These are phyloP conservation scores for Phanerochaete sordida DNA, from an alignment of 768 basidiomycete species.

Conservation along the genomic window DNA sequence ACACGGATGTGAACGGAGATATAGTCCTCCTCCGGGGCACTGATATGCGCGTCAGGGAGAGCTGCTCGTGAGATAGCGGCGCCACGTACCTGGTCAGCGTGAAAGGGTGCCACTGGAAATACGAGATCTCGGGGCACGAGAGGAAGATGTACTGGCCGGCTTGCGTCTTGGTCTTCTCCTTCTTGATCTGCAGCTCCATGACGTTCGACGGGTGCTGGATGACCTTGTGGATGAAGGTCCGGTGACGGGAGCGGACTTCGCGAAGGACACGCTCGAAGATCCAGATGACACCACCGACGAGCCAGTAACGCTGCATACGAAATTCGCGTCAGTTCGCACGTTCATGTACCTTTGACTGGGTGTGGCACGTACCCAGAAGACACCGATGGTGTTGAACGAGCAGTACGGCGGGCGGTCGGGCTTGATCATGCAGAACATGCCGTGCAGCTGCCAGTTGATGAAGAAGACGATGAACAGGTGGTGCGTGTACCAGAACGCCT, in stretches of 20 bases:
- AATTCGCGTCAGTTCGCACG: constrained; percentile 7
- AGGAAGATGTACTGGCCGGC: constrained; percentile 95
- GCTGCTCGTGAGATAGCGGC: neutral
- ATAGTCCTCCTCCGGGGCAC: constrained; percentile 94
- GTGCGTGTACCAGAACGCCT: constrained; percentile 86
- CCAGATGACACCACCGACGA: constrained; percentile 83
- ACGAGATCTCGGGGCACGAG: constrained; percentile 86
- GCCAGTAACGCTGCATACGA: constrained; percentile 73
- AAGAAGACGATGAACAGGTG: constrained; percentile 93
- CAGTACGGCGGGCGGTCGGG: constrained; percentile 89
- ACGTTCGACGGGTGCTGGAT: constrained; percentile 94
- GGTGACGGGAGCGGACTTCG: constrained; percentile 86
- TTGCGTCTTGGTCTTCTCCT: constrained; percentile 78
- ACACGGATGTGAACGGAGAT: constrained; percentile 91
- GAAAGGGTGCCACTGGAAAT: constrained; percentile 98
- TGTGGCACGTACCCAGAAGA: constrained; percentile 78
- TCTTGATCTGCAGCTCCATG: constrained; percentile 96
- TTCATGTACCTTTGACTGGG: constrained; percentile 8
- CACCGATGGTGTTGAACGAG: constrained; percentile 79
- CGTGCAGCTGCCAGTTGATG: constrained; percentile 91
- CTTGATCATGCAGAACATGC: constrained; percentile 96
- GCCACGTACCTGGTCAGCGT: constrained; percentile 73
- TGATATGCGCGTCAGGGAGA: constrained; percentile 22
- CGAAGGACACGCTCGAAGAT: constrained; percentile 86
- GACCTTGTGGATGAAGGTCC: constrained; percentile 91